phyloP scores from a whole-genome alignment of 2,329 filamentous ascomycete genomes.

The Cladosporium cucumerinum region DNA sequence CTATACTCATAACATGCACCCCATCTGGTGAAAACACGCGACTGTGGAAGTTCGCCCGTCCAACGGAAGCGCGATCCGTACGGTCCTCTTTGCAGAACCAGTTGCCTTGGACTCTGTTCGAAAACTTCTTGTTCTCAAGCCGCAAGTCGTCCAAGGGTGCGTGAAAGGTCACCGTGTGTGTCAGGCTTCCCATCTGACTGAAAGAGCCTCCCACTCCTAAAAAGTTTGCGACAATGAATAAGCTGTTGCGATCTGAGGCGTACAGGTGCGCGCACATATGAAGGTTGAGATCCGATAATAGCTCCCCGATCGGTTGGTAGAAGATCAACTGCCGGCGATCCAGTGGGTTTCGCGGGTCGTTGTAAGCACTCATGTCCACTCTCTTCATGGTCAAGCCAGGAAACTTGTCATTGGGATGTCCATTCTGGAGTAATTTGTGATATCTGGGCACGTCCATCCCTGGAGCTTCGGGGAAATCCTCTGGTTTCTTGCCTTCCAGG shows the following conservation, averaged over 20 bases:
- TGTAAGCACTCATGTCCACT: constrained; percentile 52
- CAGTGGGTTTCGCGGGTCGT: constrained; percentile 37
- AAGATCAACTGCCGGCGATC: constrained; percentile 43
- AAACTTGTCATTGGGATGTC: constrained; percentile 40
- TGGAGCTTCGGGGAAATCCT: constrained; percentile 34
- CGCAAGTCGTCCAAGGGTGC: constrained; percentile 38
- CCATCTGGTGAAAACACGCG: constrained; percentile 44
- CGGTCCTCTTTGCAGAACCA: constrained; percentile 52
- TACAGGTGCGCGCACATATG: constrained; percentile 58
- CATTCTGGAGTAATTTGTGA: constrained; percentile 33
- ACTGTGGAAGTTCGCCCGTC: constrained; percentile 48
- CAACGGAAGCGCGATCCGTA: constrained; percentile 44
- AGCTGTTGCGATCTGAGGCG: constrained; percentile 54
- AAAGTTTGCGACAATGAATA: constrained; percentile 52
- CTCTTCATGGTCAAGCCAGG: constrained; percentile 49
- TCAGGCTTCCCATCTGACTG: constrained; percentile 46
- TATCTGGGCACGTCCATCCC: constrained; percentile 38
- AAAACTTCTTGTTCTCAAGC: constrained; percentile 31
- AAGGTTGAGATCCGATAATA: constrained; percentile 46
- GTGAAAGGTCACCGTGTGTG: constrained; percentile 50
- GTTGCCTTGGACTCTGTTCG: constrained; percentile 30
- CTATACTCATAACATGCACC: constrained; percentile 44
- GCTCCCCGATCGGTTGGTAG: constrained; percentile 44
- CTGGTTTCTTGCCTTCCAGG: constrained; percentile 34
- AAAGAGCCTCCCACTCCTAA: constrained; percentile 42